phyloP scores from a whole-genome alignment of 257 asterid species.

The Scutellaria baicalensis region DNA sequence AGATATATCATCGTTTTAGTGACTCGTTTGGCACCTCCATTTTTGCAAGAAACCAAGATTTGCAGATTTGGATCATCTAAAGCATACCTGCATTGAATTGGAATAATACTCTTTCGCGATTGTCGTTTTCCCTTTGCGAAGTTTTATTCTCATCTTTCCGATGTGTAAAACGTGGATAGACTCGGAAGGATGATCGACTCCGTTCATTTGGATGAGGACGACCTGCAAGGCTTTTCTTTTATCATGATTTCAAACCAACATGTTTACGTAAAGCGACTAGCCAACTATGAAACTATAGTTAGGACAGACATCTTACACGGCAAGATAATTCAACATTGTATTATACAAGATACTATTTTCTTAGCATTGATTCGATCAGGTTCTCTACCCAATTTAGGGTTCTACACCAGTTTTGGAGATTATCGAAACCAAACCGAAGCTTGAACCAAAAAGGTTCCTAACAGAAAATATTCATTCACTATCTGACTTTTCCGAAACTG shows the following conservation, averaged over 20 bases:
- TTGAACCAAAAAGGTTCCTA: too few species aligned
- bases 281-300: too few species aligned
- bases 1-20: background rate
- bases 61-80: too few species aligned
- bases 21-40: background rate
- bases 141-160: slow-evolving; percentile 93
- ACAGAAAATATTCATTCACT: too few species aligned
- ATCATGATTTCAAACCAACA: background rate
- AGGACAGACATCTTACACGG: too few species aligned
- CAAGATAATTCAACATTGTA: too few species aligned
- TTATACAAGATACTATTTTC: too few species aligned
- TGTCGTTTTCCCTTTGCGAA: slow-evolving; percentile 66
- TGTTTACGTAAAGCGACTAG: background rate
- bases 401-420: too few species aligned
- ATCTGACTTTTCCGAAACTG: too few species aligned
- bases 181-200: slow-evolving; percentile 55
- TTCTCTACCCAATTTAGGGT: too few species aligned
- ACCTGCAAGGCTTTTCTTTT: slow-evolving; percentile 37
- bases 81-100: slow-evolving; percentile 80
- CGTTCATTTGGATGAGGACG: slow-evolving; percentile 68
- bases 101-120: slow-evolving; percentile 82
- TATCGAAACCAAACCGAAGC: too few species aligned
- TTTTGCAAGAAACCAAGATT: background rate
- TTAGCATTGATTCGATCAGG: too few species aligned
- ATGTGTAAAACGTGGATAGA: slow-evolving; percentile 77